These are phyloP conservation scores for Ceratocystis colombiana DNA, from an alignment of 2,329 filamentous ascomycete species.

Conservation along the genomic window DNA sequence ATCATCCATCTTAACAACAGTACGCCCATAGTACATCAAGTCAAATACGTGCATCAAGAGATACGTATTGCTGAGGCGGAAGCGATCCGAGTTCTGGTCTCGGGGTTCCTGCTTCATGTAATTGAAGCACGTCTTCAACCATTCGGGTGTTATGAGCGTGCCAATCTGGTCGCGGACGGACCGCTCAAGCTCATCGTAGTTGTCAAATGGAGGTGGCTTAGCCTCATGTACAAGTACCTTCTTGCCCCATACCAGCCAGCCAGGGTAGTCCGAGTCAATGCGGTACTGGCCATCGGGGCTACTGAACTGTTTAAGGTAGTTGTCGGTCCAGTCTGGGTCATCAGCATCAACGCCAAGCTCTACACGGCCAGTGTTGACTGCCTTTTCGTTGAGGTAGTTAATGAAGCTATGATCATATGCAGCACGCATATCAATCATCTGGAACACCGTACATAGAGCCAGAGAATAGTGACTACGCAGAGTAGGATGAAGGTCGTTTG, in stretches of 20 bases:
- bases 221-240: slow-evolving; percentile 70
- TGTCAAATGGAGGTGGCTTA: slow-evolving; percentile 55
- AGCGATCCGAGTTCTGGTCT: slow-evolving; percentile 69
- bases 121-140: slow-evolving; percentile 79
- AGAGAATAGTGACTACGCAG: slow-evolving; percentile 72
- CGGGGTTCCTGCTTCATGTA: slow-evolving; percentile 95
- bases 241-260: slow-evolving; percentile 94
- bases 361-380: slow-evolving; percentile 61
- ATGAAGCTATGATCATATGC: slow-evolving; percentile 78
- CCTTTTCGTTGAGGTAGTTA: slow-evolving; percentile 52
- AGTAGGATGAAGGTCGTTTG: slow-evolving; percentile 83
- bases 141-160: slow-evolving; percentile 64
- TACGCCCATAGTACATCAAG: slow-evolving; percentile 70
- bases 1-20: slow-evolving; percentile 71
- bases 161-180: slow-evolving; percentile 70
- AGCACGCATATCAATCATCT: slow-evolving; percentile 76
- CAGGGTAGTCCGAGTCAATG: slow-evolving; percentile 82
- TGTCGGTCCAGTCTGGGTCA: slow-evolving; percentile 66
- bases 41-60: slow-evolving; percentile 85
- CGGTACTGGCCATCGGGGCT: slow-evolving; percentile 68
- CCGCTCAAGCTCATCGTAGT: slow-evolving; percentile 72
- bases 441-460: slow-evolving; percentile 65
- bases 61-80: slow-evolving; percentile 79
- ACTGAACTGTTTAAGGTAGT: slow-evolving; percentile 68
- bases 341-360: slow-evolving; percentile 62